Evolutionary conservation across 306 rosid genomes (phyloP), one percentile per base, ranked within the genome.

Genomic region (Dalbergia cultrata): DNA sequence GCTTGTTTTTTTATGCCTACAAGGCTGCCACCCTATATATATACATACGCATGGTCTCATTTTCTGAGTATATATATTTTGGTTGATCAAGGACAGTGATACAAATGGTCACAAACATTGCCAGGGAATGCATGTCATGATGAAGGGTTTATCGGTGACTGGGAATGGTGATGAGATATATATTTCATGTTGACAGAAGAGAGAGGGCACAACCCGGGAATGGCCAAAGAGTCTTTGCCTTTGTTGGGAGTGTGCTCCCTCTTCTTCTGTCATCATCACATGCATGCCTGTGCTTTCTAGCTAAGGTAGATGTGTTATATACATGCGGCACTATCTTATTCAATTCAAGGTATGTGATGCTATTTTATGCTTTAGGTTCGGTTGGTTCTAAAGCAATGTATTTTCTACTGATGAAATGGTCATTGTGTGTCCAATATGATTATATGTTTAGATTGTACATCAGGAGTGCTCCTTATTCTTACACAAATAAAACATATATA

Each of bases 141-240:
- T 26, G 31, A 26, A 62, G 44, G 67, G 22, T 43, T 58, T 8
- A 34, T 67, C 18, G 53, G 70, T 63, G 50, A 63, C 44, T 68
- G 76, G 41, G n/a, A 39, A 49, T 3, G 39, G 31, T n/a, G 82
- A 53, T 71, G 86, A 73, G 66, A 65, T 33, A 57, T 58, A 26
- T 26, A 26, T 26, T 1, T 54, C 57, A 74, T 88, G 98, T 89
- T 94, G 98, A 94, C 97, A 94, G 98, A 94, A 94, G 98, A 94
- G 97, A 92, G 98, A 86, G 92, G 85, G 97, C 97, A 90, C 93
- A 92, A 86, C 86, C 98, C 90, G 52, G 19, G 82, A 87, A 83
- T 65, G 85, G 87, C 45, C 1, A 70, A 85, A 86, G 80, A 74
- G 83, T 52, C 75, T 89, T 90, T 86, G 85, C 67, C 78, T 45